Conservation (phyloP, 306 rosid species). For the Sicyos baderoa region DNA sequence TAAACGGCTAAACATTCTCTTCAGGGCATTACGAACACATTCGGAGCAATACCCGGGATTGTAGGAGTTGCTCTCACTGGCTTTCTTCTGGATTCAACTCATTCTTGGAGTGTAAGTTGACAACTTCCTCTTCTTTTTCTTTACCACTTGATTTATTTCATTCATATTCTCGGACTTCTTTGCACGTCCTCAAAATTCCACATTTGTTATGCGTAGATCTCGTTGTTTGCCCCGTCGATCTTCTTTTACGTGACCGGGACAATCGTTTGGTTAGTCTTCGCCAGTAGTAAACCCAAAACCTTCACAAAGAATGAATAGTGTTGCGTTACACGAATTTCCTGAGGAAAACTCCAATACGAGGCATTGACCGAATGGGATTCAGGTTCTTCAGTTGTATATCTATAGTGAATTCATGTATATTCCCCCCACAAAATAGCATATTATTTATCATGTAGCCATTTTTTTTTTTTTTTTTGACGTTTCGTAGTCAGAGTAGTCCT, state of each 20-base stretch:
- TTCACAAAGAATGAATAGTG: constrained; percentile 51
- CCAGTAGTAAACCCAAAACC: constrained; percentile 88
- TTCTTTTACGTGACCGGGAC: constrained; percentile 93
- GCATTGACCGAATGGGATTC: neutral
- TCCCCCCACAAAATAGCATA: constrained; percentile 11
- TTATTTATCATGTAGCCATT: constrained; percentile 1
- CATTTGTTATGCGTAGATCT: constrained; percentile 42
- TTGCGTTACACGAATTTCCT: constrained; percentile 19
- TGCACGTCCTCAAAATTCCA: constrained; percentile 11
- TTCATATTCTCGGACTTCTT: neutral
- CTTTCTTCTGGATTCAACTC: constrained; percentile 82
- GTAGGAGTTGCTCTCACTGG: constrained; percentile 93
- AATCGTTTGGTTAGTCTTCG: constrained; percentile 67
- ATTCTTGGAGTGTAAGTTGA: constrained; percentile 95
- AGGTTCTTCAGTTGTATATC: constrained; percentile 16
- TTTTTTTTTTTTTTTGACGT: neutral
- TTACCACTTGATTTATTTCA: neutral
- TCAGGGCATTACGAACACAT: constrained; percentile 91
- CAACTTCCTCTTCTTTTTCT: neutral
- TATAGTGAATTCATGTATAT: constrained; percentile 17
- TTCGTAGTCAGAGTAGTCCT: neutral
- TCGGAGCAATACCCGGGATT: constrained; percentile 89
- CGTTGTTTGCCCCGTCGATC: constrained; percentile 84
- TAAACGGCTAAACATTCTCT: neutral
- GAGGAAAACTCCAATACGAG: neutral